Percentiles rank a stretch among this genome's conserved stretches.
These are phyloP conservation scores for Solanum pennellii DNA, from an alignment of 257 asterid species.

Conservation along the genomic window DNA sequence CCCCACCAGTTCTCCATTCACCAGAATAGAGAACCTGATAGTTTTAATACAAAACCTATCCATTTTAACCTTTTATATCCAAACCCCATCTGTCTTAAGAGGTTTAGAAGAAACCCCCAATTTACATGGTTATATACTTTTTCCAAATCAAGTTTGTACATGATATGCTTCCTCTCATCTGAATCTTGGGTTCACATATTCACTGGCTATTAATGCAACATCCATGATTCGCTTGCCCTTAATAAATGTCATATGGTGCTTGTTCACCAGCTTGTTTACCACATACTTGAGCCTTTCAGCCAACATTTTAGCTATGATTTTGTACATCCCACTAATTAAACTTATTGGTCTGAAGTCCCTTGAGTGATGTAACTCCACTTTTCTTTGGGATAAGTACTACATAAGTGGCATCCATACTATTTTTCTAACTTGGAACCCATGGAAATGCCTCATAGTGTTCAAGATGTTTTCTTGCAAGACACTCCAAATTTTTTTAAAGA, in stretches of 20 bases:
- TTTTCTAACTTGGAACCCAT: not conserved
- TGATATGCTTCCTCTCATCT: not conserved
- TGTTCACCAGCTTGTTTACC: not conserved
- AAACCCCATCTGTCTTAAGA: not conserved
- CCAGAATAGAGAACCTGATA: no score
- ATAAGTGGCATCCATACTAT: not conserved
- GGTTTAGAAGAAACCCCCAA: not conserved
- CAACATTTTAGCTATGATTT: not conserved
- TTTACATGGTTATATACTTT: not conserved
- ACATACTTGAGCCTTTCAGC: not conserved
- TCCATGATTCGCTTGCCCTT: not conserved
- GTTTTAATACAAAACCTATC: no score
- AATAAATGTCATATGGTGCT: not conserved
- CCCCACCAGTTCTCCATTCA: no score
- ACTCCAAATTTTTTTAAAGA: not conserved
- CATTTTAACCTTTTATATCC: not conserved
- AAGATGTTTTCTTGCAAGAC: not conserved
- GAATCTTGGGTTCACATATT: not conserved
- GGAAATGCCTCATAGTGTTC: not conserved
- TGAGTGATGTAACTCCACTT: not conserved
- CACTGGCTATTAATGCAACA: not conserved
- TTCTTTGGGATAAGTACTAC: no score
- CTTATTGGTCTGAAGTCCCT: not conserved
- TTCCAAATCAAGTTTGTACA: not conserved
- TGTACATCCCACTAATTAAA: not conserved